A percentile compares a stretch with the other conserved stretches of the same genome.
Evolutionary conservation across 139 green algal genomes (phyloP).

Genomic region (Chlorella vulgaris): DNA sequence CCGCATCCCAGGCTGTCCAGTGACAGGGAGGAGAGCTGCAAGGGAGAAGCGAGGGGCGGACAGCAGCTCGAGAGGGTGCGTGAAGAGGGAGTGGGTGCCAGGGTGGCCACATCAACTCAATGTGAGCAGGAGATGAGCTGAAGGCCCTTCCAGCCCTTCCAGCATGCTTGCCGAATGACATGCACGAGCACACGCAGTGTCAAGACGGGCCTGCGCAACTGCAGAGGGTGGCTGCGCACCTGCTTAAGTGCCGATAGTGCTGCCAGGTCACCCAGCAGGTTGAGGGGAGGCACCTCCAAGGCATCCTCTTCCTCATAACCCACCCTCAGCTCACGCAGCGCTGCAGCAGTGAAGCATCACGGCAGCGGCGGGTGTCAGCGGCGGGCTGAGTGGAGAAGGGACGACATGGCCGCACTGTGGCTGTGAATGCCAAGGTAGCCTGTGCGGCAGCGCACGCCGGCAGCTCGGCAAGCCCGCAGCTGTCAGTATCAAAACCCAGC

Average conservation of each 20-base stretch:
- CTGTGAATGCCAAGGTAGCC: neutral
- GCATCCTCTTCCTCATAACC: slow-evolving; percentile 29
- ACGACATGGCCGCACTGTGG: too few species aligned
- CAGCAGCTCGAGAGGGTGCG: too few species aligned
- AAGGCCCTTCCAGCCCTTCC: too few species aligned
- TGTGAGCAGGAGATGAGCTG: too few species aligned
- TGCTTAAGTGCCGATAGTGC: neutral
- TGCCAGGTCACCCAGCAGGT: slow-evolving; percentile 22
- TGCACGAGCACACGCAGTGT: too few species aligned
- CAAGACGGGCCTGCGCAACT: too few species aligned
- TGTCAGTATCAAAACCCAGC: too few species aligned
- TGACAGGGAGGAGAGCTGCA: slow-evolving; percentile 5
- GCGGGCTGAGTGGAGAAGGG: too few species aligned
- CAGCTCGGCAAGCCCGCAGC: too few species aligned
- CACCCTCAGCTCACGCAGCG: neutral
- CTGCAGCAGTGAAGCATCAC: neutral
- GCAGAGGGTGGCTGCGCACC: too few species aligned
- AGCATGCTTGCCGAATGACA: too few species aligned
- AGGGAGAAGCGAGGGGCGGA: neutral
- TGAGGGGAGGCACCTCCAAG: slow-evolving; percentile 15
- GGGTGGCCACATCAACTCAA: neutral
- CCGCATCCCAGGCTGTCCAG: slow-evolving; percentile 9
- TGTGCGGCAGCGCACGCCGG: too few species aligned
- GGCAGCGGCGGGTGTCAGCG: neutral
- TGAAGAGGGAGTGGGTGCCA: neutral